Base-by-base conservation (phyloP, 2,329 filamentous ascomycete species). In the Iodosphaeria phyllophila region DNA sequence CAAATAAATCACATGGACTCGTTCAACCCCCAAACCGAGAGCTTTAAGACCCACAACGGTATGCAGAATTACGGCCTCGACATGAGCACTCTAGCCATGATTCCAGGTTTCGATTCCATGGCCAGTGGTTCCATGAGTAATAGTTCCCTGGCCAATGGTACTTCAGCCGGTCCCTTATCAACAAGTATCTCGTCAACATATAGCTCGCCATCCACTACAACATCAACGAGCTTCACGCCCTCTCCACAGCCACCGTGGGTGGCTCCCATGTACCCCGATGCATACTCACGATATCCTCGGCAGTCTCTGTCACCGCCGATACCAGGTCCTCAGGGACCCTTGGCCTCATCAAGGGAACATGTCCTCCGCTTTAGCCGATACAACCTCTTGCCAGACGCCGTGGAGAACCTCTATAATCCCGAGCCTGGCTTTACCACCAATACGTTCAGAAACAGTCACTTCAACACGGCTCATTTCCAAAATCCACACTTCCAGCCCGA, bases 391-490 rank as follows among this genome's bases (percentile, higher is more conserved):
- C n/a, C n/a, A n/a, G n/a, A n/a, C n/a, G n/a, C n/a, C n/a, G n/a
- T n/a, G n/a, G n/a, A n/a, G n/a, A n/a, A n/a, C n/a, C n/a, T n/a
- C n/a, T n/a, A n/a, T n/a, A n/a, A n/a, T n/a, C 46, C 48, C 8
- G 37, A 43, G 12, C 36, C 37, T 19, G 35, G 35, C 3, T 10
- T 20, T 13, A 55, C 54, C 26, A 73, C 64, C 3, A 60, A 52
- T 25, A 66, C 63, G 2, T 75, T 75, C 38, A 70, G 69, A 38
- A 73, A 74, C 34, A 70, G 62, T 26, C 64, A 74, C 27, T 73
- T 66, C 47, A 75, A 74, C 36, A 60, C 60, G 23, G 69, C 70
- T 1, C 71, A 76, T 39, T 75, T 67, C 35, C 67, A 68, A 30
- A 76, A 75, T 33, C 64, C 66, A 20, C 57, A 65, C 33, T 67